Percentiles rank a stretch among this genome's conserved stretches.
These are phyloP conservation scores for Flaveria ramosissima DNA, from an alignment of 129 eudicot species.

Conservation along the genomic window DNA sequence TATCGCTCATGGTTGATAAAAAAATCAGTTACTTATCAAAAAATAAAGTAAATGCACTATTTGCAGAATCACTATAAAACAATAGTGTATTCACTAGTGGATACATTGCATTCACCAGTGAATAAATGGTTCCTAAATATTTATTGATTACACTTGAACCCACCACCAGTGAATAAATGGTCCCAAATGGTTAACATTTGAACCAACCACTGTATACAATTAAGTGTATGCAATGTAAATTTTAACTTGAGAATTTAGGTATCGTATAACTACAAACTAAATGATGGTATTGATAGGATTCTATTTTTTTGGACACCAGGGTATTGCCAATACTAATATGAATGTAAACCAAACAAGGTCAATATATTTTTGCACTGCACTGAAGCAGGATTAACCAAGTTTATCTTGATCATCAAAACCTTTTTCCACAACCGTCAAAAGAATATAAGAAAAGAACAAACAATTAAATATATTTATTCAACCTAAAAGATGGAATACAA, in stretches of 20 bases:
- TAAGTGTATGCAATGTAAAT: background rate
- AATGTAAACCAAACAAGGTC: slow-evolving; percentile 11
- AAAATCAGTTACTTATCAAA: background rate
- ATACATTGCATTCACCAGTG: background rate
- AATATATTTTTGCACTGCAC: background rate
- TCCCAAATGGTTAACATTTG: background rate
- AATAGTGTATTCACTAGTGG: too few species aligned
- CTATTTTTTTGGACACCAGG: too few species aligned
- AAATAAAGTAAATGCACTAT: background rate
- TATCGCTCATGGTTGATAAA: background rate
- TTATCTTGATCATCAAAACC: background rate
- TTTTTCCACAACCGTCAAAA: background rate
- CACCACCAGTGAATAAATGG: background rate
- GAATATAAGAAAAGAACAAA: background rate
- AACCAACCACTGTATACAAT: background rate
- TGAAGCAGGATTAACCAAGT: slow-evolving; percentile 4
- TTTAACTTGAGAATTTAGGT: background rate
- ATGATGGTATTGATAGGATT: background rate
- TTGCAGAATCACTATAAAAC: too few species aligned
- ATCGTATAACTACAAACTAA: background rate
- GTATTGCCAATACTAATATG: slow-evolving; percentile 13
- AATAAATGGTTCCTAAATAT: too few species aligned
- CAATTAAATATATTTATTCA: background rate
- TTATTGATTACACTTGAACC: too few species aligned
- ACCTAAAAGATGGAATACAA: background rate